Evolutionary conservation across 805 yeast genomes (phyloP), one percentile per base, ranked within the genome.

Genomic region (Saturnispora gosingensis): DNA sequence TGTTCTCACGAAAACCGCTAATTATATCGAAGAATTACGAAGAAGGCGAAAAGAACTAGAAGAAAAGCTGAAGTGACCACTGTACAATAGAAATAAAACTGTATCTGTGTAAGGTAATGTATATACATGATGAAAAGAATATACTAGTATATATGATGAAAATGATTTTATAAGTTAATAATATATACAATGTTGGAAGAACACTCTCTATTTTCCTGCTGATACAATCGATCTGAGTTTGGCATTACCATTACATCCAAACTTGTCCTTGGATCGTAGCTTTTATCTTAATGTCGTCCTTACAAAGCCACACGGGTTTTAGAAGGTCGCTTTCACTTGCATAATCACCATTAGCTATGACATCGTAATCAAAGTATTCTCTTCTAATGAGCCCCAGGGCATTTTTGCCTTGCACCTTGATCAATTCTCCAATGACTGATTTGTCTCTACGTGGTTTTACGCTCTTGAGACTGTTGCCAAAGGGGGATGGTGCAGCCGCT

Each of bases 311-410:
- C 24, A 49, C 52, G 3, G 27, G 38, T 20, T 49, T 49, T 15
- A 44, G 39, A 10, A 44, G 39, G 18, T 24, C 27, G 6, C 28
- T 20, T 15, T 27, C 47, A 7, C 18, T 24, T 6, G 20, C 27
- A 13, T 8, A 16, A 2, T 27, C 43, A 16, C 51, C 47, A 8
- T 34, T 39, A 6, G 32, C 7, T n/a, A 38, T 46, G 32, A 58
- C 52, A 34, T 63, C 62, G 45, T 56, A 57, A 20, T 58, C 53
- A 16, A 67, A 48, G 45, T 72, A 73, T 4, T 68, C 69, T 48
- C 72, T 59, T 35, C 67, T 74, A 13, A 86, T 72, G 44, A 82
- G 65, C 4, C 87, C 83, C 11, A 88, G 73, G 0, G 96, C 96
- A 24, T 76, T 62, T 54, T 82, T 78, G 2, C 80, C 84, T 24